Evolutionary conservation across 331 rosid species (phyloP).

Genomic region (Dryas integrifolia): DNA sequence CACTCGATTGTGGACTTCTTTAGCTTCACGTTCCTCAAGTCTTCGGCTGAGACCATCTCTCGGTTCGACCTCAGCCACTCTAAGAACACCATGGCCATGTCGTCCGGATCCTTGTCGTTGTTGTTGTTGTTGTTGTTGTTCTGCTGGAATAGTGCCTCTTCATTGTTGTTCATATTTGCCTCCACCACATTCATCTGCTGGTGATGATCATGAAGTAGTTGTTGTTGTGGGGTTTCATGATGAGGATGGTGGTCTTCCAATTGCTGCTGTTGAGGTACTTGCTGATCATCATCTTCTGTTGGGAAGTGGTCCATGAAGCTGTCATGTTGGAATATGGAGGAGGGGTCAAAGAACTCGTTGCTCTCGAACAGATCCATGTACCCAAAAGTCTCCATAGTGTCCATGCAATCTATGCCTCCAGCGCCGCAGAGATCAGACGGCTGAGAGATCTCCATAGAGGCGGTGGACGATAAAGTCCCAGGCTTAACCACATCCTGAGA

Average conservation of each 20-base stretch:
- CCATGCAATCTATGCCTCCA: constrained; percentile 44
- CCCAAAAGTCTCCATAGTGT: constrained; percentile 70
- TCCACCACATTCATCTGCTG: no score
- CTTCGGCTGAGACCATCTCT: constrained; percentile 83
- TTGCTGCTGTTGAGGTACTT: constrained; percentile 4
- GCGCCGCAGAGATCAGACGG: constrained; percentile 15
- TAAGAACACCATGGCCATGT: constrained; percentile 77
- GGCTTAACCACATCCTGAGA: constrained; percentile 7
- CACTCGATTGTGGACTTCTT: constrained; percentile 75
- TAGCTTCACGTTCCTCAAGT: constrained; percentile 77
- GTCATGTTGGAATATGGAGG: constrained; percentile 52
- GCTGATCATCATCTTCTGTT: neutral
- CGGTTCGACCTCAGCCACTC: constrained; percentile 80
- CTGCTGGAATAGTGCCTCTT: constrained; percentile 6
- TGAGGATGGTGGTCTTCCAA: neutral
- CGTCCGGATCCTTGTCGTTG: constrained; percentile 31
- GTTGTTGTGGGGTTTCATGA: neutral
- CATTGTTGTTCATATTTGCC: neutral
- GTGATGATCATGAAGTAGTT: constrained; percentile 2
- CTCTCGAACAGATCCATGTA: constrained; percentile 73
- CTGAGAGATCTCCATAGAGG: constrained; percentile 59
- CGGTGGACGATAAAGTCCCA: constrained; percentile 46
- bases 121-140: constrained; percentile 9
- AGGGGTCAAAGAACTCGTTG: constrained; percentile 60
- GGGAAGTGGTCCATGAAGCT: constrained; percentile 28